Evolutionary conservation across 2,329 filamentous ascomycete genomes (phyloP).

Genomic region (Colletotrichum nymphaeae): DNA sequence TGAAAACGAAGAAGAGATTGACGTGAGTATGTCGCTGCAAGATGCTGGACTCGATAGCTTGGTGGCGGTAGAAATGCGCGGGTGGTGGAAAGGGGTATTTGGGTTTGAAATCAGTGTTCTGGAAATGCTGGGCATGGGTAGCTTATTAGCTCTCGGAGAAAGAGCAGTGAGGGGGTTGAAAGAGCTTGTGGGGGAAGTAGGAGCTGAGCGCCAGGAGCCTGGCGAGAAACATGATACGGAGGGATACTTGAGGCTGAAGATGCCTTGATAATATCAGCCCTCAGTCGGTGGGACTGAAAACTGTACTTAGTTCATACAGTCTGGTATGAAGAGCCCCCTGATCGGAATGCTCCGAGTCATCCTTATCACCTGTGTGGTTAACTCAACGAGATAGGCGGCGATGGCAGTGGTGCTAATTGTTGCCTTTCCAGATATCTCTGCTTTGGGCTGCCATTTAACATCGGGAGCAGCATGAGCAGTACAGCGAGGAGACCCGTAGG

Average conservation of each 20-base stretch:
- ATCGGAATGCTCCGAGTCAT: too few species aligned
- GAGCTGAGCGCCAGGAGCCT: neutral
- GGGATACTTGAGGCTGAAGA: constrained; percentile 18
- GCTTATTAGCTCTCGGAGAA: constrained; percentile 31
- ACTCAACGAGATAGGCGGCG: too few species aligned
- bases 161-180: constrained; percentile 7
- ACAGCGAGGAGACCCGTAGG: too few species aligned
- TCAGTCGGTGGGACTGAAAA: too few species aligned
- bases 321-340: too few species aligned
- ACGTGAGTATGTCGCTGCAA: constrained; percentile 5
- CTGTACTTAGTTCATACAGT: too few species aligned
- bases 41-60: constrained; percentile 39
- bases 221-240: constrained; percentile 7
- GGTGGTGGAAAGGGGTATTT: constrained; percentile 39
- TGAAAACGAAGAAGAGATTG: constrained; percentile 36
- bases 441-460: too few species aligned
- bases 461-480: too few species aligned
- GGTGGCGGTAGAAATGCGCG: constrained; percentile 40
- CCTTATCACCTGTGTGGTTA: too few species aligned
- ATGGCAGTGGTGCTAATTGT: too few species aligned
- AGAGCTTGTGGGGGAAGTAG: neutral
- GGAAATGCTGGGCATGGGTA: constrained; percentile 37
- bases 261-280: constrained; percentile 5
- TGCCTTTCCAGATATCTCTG: too few species aligned
- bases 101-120: constrained; percentile 37